Evolutionary conservation across 108 stramenopile genomes (phyloP).

Genomic region (Aurantiochytrium sp.): DNA sequence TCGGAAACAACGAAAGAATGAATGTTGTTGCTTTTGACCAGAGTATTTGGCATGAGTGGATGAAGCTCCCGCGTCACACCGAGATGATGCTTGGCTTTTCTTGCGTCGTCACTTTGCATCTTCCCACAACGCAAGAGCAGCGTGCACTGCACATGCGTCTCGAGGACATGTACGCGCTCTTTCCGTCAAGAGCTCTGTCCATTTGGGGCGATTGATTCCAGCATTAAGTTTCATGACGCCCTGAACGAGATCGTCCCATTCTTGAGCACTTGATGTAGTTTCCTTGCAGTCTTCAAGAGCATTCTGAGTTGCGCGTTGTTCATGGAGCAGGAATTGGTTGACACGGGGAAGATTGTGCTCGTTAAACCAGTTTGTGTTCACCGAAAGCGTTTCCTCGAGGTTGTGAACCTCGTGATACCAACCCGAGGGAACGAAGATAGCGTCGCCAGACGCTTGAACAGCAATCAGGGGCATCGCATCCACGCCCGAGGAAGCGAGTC

Average conservation of each 20-base stretch:
- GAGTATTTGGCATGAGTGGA: too few species aligned
- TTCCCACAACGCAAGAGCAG: background rate
- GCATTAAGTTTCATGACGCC: background rate
- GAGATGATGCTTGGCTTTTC: too few species aligned
- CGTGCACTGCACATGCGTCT: background rate
- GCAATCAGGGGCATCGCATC: conserved; percentile 31
- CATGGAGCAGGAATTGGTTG: background rate
- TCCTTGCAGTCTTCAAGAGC: background rate
- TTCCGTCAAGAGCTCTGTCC: background rate
- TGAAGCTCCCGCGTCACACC: too few species aligned
- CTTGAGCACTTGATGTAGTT: background rate
- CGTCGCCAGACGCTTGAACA: conserved; percentile 60
- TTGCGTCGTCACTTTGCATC: too few species aligned
- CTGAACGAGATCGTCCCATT: background rate
- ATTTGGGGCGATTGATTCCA: background rate
- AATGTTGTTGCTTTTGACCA: too few species aligned
- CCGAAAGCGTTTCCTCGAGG: conserved; percentile 56
- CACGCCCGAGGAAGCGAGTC: background rate
- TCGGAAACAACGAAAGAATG: too few species aligned
- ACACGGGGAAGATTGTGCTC: background rate
- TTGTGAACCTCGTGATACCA: conserved; percentile 76
- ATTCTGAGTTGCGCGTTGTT: background rate
- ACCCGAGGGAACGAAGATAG: conserved; percentile 67
- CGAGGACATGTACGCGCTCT: background rate
- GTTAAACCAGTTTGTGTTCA: conserved; percentile 9